A percentile compares a stretch with the other conserved stretches of the same genome.
Conservation (phyloP, 2,329 filamentous ascomycete genomes). For the Colletotrichum trifolii region DNA sequence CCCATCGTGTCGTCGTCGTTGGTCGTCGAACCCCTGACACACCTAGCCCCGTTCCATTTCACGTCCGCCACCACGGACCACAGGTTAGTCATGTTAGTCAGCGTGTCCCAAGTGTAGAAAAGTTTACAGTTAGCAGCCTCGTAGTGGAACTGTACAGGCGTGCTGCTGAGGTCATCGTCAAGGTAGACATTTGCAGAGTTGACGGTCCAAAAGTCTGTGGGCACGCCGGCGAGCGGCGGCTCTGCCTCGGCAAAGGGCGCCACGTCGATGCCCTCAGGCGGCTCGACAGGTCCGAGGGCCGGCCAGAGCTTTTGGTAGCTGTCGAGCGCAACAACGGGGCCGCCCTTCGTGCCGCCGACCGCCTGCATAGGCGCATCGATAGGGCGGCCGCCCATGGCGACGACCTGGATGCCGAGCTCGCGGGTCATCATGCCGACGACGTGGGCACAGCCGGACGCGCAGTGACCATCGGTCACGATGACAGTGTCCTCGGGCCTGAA, state of each 20-base stretch:
- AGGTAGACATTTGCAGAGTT: slow-evolving; percentile 41
- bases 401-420: slow-evolving; percentile 63
- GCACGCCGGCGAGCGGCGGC: slow-evolving; percentile 24
- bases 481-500: slow-evolving; percentile 48
- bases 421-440: slow-evolving; percentile 57
- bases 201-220: slow-evolving; percentile 14
- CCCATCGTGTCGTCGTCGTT: slow-evolving; percentile 30
- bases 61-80: slow-evolving; percentile 60
- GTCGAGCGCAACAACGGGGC: slow-evolving; percentile 46
- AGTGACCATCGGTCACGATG: slow-evolving; percentile 41
- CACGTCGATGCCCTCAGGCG: slow-evolving; percentile 19
- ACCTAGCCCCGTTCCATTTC: slow-evolving; percentile 34
- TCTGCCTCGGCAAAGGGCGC: slow-evolving; percentile 19
- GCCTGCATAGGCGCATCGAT: slow-evolving; percentile 66
- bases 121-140: slow-evolving; percentile 71
- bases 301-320: slow-evolving; percentile 13
- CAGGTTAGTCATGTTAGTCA: slow-evolving; percentile 60
- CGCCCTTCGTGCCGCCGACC: slow-evolving; percentile 74
- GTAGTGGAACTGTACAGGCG: slow-evolving; percentile 69
- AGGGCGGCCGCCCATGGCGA: slow-evolving; percentile 70
- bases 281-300: not conserved
- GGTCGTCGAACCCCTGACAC: slow-evolving; percentile 33
- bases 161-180: slow-evolving; percentile 36
- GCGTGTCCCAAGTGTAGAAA: slow-evolving; percentile 66
- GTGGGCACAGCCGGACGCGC: slow-evolving; percentile 39